Percentiles rank a stretch among this genome's conserved stretches.
Conservation (phyloP, 1,284 basidiomycete species). For the Ceratobasidium sp. region DNA sequence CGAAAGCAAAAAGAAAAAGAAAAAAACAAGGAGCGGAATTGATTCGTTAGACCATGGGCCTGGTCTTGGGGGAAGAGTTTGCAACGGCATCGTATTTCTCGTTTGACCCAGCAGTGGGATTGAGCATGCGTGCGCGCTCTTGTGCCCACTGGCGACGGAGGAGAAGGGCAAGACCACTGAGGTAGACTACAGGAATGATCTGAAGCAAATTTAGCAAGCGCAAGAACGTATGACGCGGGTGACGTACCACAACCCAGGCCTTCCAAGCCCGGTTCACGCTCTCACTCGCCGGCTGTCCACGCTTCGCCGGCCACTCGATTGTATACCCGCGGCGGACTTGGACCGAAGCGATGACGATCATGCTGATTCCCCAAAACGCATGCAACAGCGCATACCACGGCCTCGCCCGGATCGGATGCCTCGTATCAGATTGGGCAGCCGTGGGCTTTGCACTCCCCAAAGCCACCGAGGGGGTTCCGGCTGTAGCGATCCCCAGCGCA, state of each 20-base stretch:
- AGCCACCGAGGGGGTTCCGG: slow-evolving; percentile 13
- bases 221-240: background rate
- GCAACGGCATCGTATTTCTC: slow-evolving; percentile 33
- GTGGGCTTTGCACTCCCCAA: slow-evolving; percentile 16
- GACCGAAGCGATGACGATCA: slow-evolving; percentile 30
- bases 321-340: slow-evolving; percentile 37
- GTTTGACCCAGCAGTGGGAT: background rate
- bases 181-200: slow-evolving; percentile 40
- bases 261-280: slow-evolving; percentile 35
- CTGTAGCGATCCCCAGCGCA: slow-evolving; percentile 15
- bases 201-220: background rate
- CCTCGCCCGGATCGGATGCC: slow-evolving; percentile 22
- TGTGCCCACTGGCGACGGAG: slow-evolving; percentile 33
- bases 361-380: slow-evolving; percentile 37
- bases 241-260: slow-evolving; percentile 39
- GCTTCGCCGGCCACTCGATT: slow-evolving; percentile 37
- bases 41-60: background rate
- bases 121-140: slow-evolving; percentile 35
- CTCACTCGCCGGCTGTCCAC: slow-evolving; percentile 18
- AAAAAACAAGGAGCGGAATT: background rate
- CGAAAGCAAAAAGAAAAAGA: slow-evolving; percentile 8
- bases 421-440: background rate
- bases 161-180: slow-evolving; percentile 14
- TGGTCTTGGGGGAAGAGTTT: background rate
- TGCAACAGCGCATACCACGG: slow-evolving; percentile 39